These are phyloP conservation scores for Arthrinium phaeospermum DNA, from an alignment of 2,329 filamentous ascomycete species.

Conservation along the genomic window DNA sequence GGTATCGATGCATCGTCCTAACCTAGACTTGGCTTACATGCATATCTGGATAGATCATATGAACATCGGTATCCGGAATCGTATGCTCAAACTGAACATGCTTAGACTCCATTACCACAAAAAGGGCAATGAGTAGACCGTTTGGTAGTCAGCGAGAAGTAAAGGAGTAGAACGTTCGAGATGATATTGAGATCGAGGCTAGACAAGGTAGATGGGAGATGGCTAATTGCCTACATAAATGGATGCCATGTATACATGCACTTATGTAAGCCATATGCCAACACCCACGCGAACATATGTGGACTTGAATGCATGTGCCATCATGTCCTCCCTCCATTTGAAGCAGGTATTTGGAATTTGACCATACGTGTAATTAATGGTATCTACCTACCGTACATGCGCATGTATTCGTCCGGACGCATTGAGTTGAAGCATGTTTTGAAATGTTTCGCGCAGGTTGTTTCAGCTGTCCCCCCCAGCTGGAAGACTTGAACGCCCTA, in stretches of 20 bases:
- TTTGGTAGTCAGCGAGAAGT: neutral
- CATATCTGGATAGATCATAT: too few relatives aligned
- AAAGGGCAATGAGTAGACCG: neutral
- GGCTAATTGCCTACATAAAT: too few relatives aligned
- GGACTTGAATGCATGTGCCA: neutral
- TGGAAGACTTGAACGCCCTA: neutral
- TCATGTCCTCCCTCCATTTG: too few relatives aligned
- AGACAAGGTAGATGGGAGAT: neutral
- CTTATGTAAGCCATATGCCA: too few relatives aligned
- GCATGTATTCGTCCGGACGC: neutral
- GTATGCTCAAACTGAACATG: neutral
- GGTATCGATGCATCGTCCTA: too few relatives aligned
- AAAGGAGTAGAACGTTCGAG: conserved; percentile 3
- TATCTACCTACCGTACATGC: neutral
- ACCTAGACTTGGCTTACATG: too few relatives aligned
- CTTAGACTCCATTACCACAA: neutral
- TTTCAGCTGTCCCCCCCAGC: conserved; percentile 6
- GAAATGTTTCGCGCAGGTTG: conserved; percentile 1
- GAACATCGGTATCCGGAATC: too few relatives aligned
- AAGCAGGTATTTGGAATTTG: neutral
- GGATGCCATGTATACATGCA: too few relatives aligned
- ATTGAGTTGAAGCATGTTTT: neutral
- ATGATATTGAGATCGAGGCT: neutral
- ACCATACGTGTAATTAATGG: neutral
- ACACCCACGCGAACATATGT: neutral